A percentile compares a stretch with the other conserved stretches of the same genome.
These are phyloP conservation scores for Xylaria scruposa DNA, from an alignment of 495 filamentous ascomycete species.

Conservation along the genomic window DNA sequence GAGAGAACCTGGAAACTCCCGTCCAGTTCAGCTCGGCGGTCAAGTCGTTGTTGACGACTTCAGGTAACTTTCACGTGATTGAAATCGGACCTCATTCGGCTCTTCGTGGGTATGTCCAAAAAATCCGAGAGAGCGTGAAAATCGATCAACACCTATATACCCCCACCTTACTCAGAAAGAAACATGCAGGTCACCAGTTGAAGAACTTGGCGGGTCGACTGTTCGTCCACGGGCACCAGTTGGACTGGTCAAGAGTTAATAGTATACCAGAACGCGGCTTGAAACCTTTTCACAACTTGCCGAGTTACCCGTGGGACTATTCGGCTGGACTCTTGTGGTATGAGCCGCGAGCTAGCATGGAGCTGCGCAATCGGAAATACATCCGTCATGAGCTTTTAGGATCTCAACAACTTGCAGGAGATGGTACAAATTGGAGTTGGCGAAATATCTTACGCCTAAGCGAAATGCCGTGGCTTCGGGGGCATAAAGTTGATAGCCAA, in stretches of 20 bases:
- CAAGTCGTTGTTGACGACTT: background rate
- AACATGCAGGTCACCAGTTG: slow-evolving; percentile 18
- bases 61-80: slow-evolving; percentile 44
- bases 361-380: slow-evolving; percentile 42
- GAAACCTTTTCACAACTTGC: slow-evolving; percentile 35
- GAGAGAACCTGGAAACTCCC: slow-evolving; percentile 56
- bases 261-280: background rate
- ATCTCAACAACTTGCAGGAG: slow-evolving; percentile 19
- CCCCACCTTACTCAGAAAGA: slow-evolving; percentile 25
- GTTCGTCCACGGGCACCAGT: slow-evolving; percentile 37
- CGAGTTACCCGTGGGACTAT: slow-evolving; percentile 55
- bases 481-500: slow-evolving; percentile 48
- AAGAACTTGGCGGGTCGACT: slow-evolving; percentile 44
- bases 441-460: slow-evolving; percentile 29
- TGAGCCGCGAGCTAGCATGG: slow-evolving; percentile 44
- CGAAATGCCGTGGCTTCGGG: slow-evolving; percentile 53
- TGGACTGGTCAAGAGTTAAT: slow-evolving; percentile 31
- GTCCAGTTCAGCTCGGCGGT: slow-evolving; percentile 48
- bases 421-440: slow-evolving; percentile 33
- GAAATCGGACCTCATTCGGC: slow-evolving; percentile 72
- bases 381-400: slow-evolving; percentile 35
- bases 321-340: slow-evolving; percentile 37
- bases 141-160: slow-evolving; percentile 20
- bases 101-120: slow-evolving; percentile 61
- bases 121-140: slow-evolving; percentile 43